Evolutionary conservation across 2,329 filamentous ascomycete species (phyloP).

Genomic region (Aspergillus quadrilineatus): DNA sequence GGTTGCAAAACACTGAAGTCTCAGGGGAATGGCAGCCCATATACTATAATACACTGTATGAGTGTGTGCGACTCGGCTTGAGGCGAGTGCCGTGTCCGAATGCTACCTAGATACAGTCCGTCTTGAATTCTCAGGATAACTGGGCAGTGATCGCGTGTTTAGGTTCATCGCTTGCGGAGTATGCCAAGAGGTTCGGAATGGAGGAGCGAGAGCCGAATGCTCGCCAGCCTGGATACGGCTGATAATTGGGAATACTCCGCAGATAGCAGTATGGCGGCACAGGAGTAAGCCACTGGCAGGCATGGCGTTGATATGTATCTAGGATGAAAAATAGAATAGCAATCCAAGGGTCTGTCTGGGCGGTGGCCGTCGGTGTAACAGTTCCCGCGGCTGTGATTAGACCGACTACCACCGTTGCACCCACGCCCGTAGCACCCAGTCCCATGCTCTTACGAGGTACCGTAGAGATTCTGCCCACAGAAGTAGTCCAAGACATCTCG

Average conservation of each 20-base stretch:
- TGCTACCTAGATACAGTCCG: background rate
- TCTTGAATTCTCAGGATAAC: background rate
- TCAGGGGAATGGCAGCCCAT: background rate
- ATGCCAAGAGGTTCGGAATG: background rate
- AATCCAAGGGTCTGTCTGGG: background rate
- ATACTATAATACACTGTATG: background rate
- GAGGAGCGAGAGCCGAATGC: background rate
- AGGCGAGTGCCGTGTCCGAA: background rate
- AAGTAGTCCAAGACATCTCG: background rate
- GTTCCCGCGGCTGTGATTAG: constrained; percentile 20
- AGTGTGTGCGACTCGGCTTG: constrained; percentile 2
- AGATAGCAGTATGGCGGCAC: background rate
- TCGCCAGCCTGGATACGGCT: no score
- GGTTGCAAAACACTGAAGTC: no score
- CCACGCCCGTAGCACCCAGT: background rate
- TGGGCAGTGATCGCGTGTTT: background rate
- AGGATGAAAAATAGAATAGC: background rate
- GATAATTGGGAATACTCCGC: background rate
- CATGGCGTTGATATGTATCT: background rate
- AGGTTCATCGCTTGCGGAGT: background rate
- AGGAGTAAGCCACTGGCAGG: background rate
- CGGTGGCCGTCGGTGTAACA: constrained; percentile 21
- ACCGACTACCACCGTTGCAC: constrained; percentile 28
- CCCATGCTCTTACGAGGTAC: background rate
- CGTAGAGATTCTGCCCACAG: background rate